phyloP scores from a whole-genome alignment of 225 moss, liverwort and hornwort genomes.

The Pseudoscleropodium purum region DNA sequence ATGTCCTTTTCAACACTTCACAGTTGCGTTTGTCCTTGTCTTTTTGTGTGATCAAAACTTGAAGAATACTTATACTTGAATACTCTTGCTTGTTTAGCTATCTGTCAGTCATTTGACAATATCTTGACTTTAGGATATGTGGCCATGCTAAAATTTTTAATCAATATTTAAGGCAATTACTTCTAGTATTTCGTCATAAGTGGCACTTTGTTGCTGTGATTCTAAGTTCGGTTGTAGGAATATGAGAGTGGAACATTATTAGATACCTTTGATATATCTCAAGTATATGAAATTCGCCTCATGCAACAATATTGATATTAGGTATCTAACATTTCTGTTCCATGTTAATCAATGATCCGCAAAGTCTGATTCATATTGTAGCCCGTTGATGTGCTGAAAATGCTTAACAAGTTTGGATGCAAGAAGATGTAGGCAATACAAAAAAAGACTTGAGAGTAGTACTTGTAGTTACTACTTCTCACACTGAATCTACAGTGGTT shows the following conservation, averaged over 20 bases:
- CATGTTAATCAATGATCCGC: background rate
- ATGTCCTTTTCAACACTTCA: background rate
- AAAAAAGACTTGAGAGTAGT: conserved; percentile 40
- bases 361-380: background rate
- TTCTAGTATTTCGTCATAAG: background rate
- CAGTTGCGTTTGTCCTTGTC: background rate
- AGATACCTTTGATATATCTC: conserved; percentile 41
- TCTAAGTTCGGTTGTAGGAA: conserved; percentile 80
- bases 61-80: too few relatives aligned
- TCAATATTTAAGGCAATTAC: background rate
- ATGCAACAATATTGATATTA: background rate
- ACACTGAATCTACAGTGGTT: conserved; percentile 29
- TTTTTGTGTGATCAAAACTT: background rate
- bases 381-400: background rate
- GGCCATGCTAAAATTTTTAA: too few relatives aligned
- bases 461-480: conserved; percentile 49
- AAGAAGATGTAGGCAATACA: conserved; percentile 31
- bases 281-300: conserved; percentile 29
- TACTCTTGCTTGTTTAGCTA: too few relatives aligned
- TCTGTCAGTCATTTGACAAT: too few relatives aligned
- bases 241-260: conserved; percentile 57
- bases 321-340: background rate
- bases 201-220: background rate
- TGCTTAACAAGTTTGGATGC: conserved; percentile 2
- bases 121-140: too few relatives aligned